Base-by-base conservation (phyloP, 129 eudicot genomes). In the Lactuca saligna region DNA sequence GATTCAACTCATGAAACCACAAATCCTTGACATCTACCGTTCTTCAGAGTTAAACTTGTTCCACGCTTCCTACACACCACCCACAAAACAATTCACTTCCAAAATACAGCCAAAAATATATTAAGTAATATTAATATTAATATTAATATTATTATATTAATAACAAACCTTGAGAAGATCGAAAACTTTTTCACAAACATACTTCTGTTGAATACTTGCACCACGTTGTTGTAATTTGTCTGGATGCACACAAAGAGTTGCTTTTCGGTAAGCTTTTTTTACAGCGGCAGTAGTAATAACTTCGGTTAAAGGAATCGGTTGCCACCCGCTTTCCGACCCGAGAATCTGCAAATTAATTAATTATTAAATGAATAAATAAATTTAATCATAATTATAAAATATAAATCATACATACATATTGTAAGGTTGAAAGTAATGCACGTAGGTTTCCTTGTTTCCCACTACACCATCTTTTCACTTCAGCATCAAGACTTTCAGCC, bases 201-300 rank as follows among this genome's bases (percentile, higher is more conserved):
- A 93, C 80, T 93, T 93, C 66, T 93, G 98, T 33, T 89, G 96
- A 78, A 89, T 80, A 73, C 68, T 93, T 33, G 98, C 98, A 75
- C 98, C 97, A 51, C 98, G 95, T 57, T 93, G 98, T 80, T 93
- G 98, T 73, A 93, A 71, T 87, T 93, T 93, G 78, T 93, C 98
- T 2, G 98, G 98, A 74, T 93, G 98, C 44, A 93, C 98, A 71
- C 90, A 93, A 5, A 93, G 95, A 77, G 97, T 89, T 62, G 98
- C 98, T 71, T 89, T 93, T 79, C 98, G 81, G 80, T 93, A 93
- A 64, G 95, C 95, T 68, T 75, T 93, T 77, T 89, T 93, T 32
- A 83, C 98, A 66, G 98, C 96, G 50, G 87, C 92, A 54, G 90
- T 81, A 29, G 98, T 93, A 75, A 93, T 87, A 44, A 93, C 97